Conservation (phyloP, 495 filamentous ascomycete species). For the Lasiosphaeria miniovina region DNA sequence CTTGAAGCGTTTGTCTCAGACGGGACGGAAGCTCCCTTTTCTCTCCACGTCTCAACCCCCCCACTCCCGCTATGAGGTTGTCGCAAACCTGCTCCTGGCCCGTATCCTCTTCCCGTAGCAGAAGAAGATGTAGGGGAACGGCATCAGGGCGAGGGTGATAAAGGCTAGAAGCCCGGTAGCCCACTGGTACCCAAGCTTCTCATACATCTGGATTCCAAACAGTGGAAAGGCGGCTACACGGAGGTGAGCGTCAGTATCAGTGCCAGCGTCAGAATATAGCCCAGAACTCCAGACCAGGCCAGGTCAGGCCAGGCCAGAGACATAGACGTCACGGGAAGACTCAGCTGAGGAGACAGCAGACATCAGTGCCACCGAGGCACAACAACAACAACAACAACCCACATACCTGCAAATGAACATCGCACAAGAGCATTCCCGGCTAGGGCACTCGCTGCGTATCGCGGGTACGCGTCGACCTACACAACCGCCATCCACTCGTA, state of each 20-base stretch:
- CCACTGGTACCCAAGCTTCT: constrained; percentile 68
- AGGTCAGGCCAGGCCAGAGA: constrained; percentile 32
- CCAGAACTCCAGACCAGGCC: constrained; percentile 23
- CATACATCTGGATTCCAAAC: constrained; percentile 58
- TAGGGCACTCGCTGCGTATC: constrained; percentile 83
- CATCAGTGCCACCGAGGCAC: constrained; percentile 21
- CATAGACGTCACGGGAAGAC: constrained; percentile 45
- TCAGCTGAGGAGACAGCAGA: constrained; percentile 40
- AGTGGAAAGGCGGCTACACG: constrained; percentile 47
- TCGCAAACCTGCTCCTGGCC: constrained; percentile 46
- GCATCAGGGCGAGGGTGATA: constrained; percentile 65
- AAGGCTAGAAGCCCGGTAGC: constrained; percentile 66
- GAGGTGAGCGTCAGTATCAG: constrained; percentile 17
- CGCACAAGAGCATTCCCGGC: constrained; percentile 86
- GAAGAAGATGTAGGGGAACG: constrained; percentile 71
- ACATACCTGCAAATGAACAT: constrained; percentile 78
- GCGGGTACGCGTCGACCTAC: constrained; percentile 82
- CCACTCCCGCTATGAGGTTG: constrained; percentile 14
- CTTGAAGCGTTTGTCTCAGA: constrained; percentile 5
- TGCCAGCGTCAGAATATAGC: constrained; percentile 40
- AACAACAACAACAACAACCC: constrained; percentile 21
- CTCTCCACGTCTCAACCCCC: neutral
- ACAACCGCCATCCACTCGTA: constrained; percentile 16
- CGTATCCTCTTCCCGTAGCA: constrained; percentile 57
- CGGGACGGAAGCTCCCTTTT: constrained; percentile 13